These are phyloP conservation scores for Aspergillus fumigatiaffinis DNA, from an alignment of 2,329 filamentous ascomycete genomes.

Conservation along the genomic window DNA sequence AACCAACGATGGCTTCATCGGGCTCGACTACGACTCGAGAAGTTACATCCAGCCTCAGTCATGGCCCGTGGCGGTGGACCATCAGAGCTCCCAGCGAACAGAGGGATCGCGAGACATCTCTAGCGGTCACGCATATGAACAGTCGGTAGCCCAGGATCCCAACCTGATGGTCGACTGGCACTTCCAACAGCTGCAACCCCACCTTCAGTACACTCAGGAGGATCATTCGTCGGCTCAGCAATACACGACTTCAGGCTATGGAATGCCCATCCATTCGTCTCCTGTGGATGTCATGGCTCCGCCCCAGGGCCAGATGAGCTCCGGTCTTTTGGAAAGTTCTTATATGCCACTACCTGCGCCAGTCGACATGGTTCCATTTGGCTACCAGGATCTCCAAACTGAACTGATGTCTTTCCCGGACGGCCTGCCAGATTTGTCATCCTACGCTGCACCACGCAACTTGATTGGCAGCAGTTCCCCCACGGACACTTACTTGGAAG, in stretches of 20 bases:
- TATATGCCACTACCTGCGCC: conserved; percentile 54
- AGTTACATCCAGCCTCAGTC: conserved; percentile 40
- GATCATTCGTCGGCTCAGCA: conserved; percentile 54
- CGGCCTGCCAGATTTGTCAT: conserved; percentile 45
- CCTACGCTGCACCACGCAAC: conserved; percentile 36
- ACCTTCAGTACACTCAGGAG: conserved; percentile 43
- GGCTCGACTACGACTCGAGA: conserved; percentile 47
- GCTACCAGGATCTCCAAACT: conserved; percentile 76
- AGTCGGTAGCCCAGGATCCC: conserved; percentile 41
- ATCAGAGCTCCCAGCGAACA: conserved; percentile 35
- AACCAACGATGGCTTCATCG: conserved; percentile 43
- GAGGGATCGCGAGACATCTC: conserved; percentile 40
- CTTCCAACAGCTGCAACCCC: conserved; percentile 39
- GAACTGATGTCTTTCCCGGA: conserved; percentile 58
- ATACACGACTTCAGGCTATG: conserved; percentile 57
- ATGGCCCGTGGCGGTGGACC: conserved; percentile 43
- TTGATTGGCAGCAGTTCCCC: conserved; percentile 60
- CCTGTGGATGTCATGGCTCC: conserved; percentile 56
- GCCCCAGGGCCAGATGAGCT: conserved; percentile 59
- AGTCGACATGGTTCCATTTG: conserved; percentile 63
- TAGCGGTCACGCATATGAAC: conserved; percentile 41
- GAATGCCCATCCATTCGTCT: conserved; percentile 40
- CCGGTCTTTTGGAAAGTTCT: conserved; percentile 58
- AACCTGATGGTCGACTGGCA: conserved; percentile 46
- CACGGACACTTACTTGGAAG: conserved; percentile 77